Conservation (phyloP, 306 rosid genomes). For the Castanopsis chinensis region DNA sequence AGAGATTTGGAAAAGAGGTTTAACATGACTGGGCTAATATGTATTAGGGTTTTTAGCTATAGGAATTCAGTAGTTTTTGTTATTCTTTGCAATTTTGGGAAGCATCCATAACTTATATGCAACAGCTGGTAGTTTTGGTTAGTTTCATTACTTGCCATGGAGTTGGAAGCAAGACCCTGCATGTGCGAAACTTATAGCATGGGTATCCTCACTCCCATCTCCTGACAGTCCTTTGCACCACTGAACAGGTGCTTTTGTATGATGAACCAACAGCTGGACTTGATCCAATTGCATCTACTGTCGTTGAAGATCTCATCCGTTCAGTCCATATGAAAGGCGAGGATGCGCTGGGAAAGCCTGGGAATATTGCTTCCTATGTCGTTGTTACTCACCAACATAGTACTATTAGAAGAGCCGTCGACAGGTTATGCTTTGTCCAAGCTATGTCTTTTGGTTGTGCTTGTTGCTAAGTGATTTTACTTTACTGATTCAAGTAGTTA, state of each 20-base stretch:
- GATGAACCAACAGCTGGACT: slow-evolving; percentile 99
- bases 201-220: slow-evolving; percentile 7
- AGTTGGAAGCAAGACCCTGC: neutral
- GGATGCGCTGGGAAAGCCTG: slow-evolving; percentile 65
- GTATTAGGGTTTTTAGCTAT: neutral
- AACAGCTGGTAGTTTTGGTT: neutral
- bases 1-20: neutral
- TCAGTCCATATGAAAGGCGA: slow-evolving; percentile 84
- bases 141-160: neutral
- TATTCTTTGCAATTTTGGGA: neutral
- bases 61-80: neutral
- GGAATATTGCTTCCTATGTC: slow-evolving; percentile 83
- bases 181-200: neutral
- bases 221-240: slow-evolving; percentile 12
- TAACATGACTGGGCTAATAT: neutral
- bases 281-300: slow-evolving; percentile 99
- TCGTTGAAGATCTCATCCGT: slow-evolving; percentile 96
- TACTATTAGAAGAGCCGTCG: slow-evolving; percentile 92
- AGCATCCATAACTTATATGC: neutral
- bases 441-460: neutral
- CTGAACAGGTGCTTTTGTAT: slow-evolving; percentile 77
- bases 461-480: neutral
- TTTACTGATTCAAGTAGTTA: slow-evolving; percentile 7
- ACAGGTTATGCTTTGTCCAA: slow-evolving; percentile 55
- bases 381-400: slow-evolving; percentile 99